These are phyloP conservation scores for Fusarium virguliforme DNA, from an alignment of 2,329 filamentous ascomycete genomes.

Conservation along the genomic window DNA sequence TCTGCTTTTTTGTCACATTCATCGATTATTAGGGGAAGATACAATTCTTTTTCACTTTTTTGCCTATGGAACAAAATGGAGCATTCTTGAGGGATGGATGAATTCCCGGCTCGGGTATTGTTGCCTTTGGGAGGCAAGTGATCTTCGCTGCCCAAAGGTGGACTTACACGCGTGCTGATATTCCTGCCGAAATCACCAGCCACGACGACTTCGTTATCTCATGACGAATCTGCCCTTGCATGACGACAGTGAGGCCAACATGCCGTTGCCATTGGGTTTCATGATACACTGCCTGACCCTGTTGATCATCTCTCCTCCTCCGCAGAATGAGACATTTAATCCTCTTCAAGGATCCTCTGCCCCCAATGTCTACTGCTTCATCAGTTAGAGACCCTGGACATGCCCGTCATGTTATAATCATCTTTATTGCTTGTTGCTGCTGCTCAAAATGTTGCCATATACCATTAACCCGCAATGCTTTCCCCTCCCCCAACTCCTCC, in stretches of 20 bases:
- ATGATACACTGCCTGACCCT: neutral
- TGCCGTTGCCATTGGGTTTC: neutral
- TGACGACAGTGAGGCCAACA: neutral
- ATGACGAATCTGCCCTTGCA: constrained; percentile 13
- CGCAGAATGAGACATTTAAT: constrained; percentile 13
- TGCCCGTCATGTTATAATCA: constrained; percentile 14
- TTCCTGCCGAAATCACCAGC: constrained; percentile 15
- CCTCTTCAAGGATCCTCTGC: neutral
- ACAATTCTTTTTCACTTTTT: too few relatives aligned
- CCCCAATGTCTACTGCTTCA: neutral
- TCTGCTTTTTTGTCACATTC: constrained; percentile 13
- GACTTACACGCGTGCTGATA: constrained; percentile 15
- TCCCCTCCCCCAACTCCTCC: constrained; percentile 11
- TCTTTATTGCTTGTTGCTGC: constrained; percentile 17
- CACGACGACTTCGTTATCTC: constrained; percentile 13
- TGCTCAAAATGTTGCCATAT: constrained; percentile 14
- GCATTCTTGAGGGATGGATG: neutral
- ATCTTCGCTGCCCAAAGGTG: constrained; percentile 15
- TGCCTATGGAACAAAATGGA: neutral
- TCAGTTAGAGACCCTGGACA: too few relatives aligned
- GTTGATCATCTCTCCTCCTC: neutral
- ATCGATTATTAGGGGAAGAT: too few relatives aligned
- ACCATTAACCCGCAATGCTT: constrained; percentile 29
- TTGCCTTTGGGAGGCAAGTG: neutral
- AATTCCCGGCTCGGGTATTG: neutral